Base-by-base conservation (phyloP, 192 early-diverging fungal genomes). In the Backusella parvicylindrica region DNA sequence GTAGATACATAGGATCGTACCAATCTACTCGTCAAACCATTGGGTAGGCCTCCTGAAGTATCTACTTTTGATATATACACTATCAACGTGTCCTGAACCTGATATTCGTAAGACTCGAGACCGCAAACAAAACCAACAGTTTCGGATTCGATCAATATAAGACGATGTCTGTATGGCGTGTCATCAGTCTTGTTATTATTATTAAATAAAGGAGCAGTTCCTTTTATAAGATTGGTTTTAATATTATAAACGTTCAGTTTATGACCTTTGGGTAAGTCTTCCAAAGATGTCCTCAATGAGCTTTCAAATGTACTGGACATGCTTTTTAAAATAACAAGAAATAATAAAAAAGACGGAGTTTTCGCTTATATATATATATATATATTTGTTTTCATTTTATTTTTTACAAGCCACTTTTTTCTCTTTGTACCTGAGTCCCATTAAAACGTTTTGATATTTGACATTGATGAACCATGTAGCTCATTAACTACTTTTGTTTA, bases 11-110 rank as follows among this genome's bases (percentile, higher is more conserved):
- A 86, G 23, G 83, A 72, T 16, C 70, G 50, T 35, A 86, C 74
- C 21, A 86, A 36, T 8, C 37, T 26, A 15, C 67, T 69, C 2
- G 75, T 75, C 1, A 80, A 73, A 28, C 79, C 74, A 18, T 70
- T 79, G 0, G 68, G 60, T 9, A 77, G 63, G 56, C 71, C 75
- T 1, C 83, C 83, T 1, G 83, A 79, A 0, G 85, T 86, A 53
- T 86, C 85, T 64, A 86, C 78, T 64, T 86, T 86, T 15, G 83
- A 77, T 50, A 86, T 76, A 36, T 86, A 86, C 5, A 81, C 71
- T 28, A 40, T 11, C 1, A 16, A 7, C 28, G 30, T 13, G 6
- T 33, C 56, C 6, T 13, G 13, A 26, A 23, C 63, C 18, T 73
- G 37, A 70, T 77, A 77, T 36, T 77, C 76, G 53, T 72, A 72